Conservation (phyloP, 2,329 filamentous ascomycete genomes). For the Exophiala sp. region DNA sequence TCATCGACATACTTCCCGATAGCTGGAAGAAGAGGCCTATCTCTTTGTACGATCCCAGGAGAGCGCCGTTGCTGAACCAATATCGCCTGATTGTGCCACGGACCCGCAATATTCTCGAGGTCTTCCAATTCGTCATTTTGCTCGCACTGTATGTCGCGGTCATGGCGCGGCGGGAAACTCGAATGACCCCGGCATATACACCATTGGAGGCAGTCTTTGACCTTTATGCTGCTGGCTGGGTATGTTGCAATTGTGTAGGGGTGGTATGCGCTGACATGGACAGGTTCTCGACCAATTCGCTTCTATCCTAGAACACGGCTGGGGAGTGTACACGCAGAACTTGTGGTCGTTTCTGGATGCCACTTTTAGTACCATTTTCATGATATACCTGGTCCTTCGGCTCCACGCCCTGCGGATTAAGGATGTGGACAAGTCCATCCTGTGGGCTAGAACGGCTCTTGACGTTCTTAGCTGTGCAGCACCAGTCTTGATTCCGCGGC, state of each 20-base stretch:
- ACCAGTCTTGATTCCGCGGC: conserved; percentile 67
- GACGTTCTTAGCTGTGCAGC: conserved; percentile 63
- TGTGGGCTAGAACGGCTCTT: conserved; percentile 19
- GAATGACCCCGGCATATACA: conserved; percentile 42
- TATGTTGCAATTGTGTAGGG: conserved; percentile 27
- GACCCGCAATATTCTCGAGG: conserved; percentile 68
- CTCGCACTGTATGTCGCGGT: conserved; percentile 63
- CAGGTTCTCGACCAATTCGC: conserved; percentile 62
- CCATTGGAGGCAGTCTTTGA: conserved; percentile 60
- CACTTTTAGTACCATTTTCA: conserved; percentile 66
- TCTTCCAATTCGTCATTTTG: conserved; percentile 65
- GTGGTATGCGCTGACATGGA: conserved; percentile 1
- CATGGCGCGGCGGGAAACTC: conserved; percentile 63
- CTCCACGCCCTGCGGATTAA: conserved; percentile 34
- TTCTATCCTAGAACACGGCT: conserved; percentile 67
- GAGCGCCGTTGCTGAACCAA: conserved; percentile 72
- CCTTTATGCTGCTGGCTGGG: conserved; percentile 72
- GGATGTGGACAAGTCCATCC: conserved; percentile 12
- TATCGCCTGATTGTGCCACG: conserved; percentile 78
- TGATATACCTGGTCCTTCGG: conserved; percentile 61
- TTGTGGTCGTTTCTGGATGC: conserved; percentile 84
- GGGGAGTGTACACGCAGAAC: conserved; percentile 81
- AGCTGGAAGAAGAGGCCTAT: conserved; percentile 81
- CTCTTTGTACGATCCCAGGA: conserved; percentile 69
- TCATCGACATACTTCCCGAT: conserved; percentile 78